Evolutionary conservation across 1,284 basidiomycete genomes (phyloP).

Genomic region (Ceratobasidium sp.): DNA sequence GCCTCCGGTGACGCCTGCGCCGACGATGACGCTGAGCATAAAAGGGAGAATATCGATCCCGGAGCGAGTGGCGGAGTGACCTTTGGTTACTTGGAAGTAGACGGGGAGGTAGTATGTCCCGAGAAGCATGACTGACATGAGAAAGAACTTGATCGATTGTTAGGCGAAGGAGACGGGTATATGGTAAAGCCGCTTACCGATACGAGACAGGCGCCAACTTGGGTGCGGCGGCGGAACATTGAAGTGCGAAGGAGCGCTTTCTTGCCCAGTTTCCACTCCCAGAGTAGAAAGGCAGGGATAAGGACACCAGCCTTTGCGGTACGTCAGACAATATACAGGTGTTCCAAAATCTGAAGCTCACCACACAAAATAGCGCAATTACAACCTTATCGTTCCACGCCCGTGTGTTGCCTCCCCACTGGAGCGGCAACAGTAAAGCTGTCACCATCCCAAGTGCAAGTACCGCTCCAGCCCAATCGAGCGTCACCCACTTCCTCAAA

Average conservation of each 20-base stretch:
- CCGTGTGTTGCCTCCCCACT: slow-evolving; percentile 60
- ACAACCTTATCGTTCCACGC: slow-evolving; percentile 55
- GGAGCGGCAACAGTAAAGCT: slow-evolving; percentile 58
- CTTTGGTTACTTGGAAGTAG: slow-evolving; percentile 58
- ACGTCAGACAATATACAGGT: too few relatives aligned
- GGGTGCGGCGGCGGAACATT: slow-evolving; percentile 53
- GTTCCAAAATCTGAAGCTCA: background rate
- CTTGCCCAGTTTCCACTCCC: slow-evolving; percentile 56
- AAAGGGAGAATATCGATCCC: slow-evolving; percentile 63
- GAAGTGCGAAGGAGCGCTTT: slow-evolving; percentile 52
- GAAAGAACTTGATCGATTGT: slow-evolving; percentile 53
- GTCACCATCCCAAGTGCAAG: slow-evolving; percentile 57
- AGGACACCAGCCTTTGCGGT: slow-evolving; percentile 53
- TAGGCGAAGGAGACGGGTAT: background rate
- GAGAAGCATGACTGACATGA: slow-evolving; percentile 59
- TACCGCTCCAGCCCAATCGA: slow-evolving; percentile 60
- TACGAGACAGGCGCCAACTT: slow-evolving; percentile 52
- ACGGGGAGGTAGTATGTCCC: slow-evolving; percentile 58
- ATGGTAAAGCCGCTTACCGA: background rate
- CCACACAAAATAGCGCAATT: slow-evolving; percentile 52
- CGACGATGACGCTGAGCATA: slow-evolving; percentile 54
- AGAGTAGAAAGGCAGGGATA: slow-evolving; percentile 55
- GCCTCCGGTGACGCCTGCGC: slow-evolving; percentile 57
- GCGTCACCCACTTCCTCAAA: slow-evolving; percentile 50
- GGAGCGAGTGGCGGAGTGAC: slow-evolving; percentile 57